These are phyloP conservation scores for Tetrapisispora iriomotensis DNA, from an alignment of 805 yeast species.

Conservation along the genomic window DNA sequence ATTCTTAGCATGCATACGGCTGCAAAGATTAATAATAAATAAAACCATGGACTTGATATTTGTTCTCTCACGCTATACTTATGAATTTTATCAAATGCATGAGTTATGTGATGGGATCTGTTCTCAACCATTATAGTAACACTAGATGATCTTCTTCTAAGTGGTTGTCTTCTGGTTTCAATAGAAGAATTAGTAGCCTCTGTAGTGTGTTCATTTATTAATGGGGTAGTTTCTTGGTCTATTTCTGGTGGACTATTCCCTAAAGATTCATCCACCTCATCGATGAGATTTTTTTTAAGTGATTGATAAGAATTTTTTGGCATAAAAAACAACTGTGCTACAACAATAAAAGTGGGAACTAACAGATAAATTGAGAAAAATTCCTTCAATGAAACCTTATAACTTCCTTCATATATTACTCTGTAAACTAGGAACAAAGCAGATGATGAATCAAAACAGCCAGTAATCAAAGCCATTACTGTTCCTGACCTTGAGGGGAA, in stretches of 20 bases:
- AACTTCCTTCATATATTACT: constrained; percentile 41
- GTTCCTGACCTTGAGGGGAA: constrained; percentile 79
- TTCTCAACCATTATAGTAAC: constrained; percentile 59
- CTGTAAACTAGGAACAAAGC: constrained; percentile 75
- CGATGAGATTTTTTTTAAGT: neutral
- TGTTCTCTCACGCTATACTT: constrained; percentile 43
- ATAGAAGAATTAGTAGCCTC: too few species aligned
- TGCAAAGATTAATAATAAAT: constrained; percentile 67
- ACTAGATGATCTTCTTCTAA: constrained; percentile 41
- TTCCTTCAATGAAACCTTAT: constrained; percentile 31
- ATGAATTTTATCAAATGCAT: constrained; percentile 74
- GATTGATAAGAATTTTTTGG: constrained; percentile 33
- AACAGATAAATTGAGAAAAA: constrained; percentile 61
- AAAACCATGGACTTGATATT: constrained; percentile 57
- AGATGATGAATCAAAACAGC: constrained; percentile 91
- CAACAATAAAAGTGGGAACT: constrained; percentile 68
- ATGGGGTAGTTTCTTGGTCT: neutral
- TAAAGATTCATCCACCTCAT: neutral
- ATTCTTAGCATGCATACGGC: constrained; percentile 84
- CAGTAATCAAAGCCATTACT: constrained; percentile 72
- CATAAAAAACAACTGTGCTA: constrained; percentile 72
- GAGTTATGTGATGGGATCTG: constrained; percentile 41
- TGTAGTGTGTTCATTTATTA: neutral
- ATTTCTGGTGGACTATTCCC: neutral
- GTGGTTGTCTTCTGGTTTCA: neutral